Evolutionary conservation across 257 asterid genomes (phyloP).

Genomic region (Apocynum venetum): DNA sequence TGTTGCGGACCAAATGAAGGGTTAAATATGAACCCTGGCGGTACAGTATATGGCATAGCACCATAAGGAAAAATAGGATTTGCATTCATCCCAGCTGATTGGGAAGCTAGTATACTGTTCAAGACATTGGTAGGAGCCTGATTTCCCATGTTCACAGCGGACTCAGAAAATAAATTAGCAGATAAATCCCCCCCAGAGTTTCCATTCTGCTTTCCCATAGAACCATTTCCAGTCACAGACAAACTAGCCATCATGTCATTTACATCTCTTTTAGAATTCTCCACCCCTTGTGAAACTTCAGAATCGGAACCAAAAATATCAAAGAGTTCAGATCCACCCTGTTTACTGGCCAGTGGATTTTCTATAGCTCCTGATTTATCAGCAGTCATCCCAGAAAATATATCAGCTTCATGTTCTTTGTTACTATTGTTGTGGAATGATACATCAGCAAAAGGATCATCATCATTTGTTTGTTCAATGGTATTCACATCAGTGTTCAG

Average conservation of each 20-base stretch:
- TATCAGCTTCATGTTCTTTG: slow-evolving; percentile 48
- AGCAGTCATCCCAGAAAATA: slow-evolving; percentile 59
- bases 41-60: slow-evolving; percentile 55
- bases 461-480: slow-evolving; percentile 45
- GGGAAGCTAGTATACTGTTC: slow-evolving; percentile 48
- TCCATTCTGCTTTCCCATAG: slow-evolving; percentile 39
- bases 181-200: slow-evolving; percentile 26
- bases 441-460: slow-evolving; percentile 96
- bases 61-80: slow-evolving; percentile 57
- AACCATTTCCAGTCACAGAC: slow-evolving; percentile 47
- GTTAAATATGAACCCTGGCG: slow-evolving; percentile 64
- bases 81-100: slow-evolving; percentile 47
- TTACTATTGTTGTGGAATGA: slow-evolving; percentile 56
- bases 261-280: slow-evolving; percentile 37
- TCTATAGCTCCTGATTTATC: slow-evolving; percentile 41
- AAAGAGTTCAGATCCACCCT: slow-evolving; percentile 50
- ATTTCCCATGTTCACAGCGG: slow-evolving; percentile 31
- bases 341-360: slow-evolving; percentile 28
- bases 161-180: slow-evolving; percentile 28
- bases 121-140: slow-evolving; percentile 39
- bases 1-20: slow-evolving; percentile 59
- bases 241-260: slow-evolving; percentile 54
- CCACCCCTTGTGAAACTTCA: slow-evolving; percentile 37
- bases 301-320: slow-evolving; percentile 56
- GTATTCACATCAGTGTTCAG: slow-evolving; percentile 32